A percentile compares a stretch with the other conserved stretches of the same genome.
Conservation (phyloP, 2,329 filamentous ascomycete genomes). For the Chalaropsis ovoidea region DNA sequence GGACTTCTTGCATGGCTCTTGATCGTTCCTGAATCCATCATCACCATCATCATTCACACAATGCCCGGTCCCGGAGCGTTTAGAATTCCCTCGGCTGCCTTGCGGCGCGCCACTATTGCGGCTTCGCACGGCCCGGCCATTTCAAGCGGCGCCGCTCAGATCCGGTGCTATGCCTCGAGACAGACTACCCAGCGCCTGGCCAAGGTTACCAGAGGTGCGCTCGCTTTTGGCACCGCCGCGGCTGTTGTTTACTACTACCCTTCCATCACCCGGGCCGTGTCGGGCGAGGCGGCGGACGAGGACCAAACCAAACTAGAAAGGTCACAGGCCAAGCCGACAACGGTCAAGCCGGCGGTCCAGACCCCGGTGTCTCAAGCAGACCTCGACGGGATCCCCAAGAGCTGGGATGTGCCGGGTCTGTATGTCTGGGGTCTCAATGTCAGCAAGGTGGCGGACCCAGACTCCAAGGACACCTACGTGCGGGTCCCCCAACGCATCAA, state of each 20-base stretch:
- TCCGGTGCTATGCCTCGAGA: constrained; percentile 13
- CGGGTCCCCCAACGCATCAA: constrained; percentile 69
- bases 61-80: constrained; percentile 19
- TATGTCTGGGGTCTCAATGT: constrained; percentile 89
- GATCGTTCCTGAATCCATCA: neutral
- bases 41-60: neutral
- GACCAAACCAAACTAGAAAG: constrained; percentile 43
- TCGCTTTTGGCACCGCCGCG: constrained; percentile 24
- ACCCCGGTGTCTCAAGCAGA: constrained; percentile 46
- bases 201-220: constrained; percentile 16
- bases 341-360: constrained; percentile 63
- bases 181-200: constrained; percentile 17
- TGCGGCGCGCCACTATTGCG: constrained; percentile 17
- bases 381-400: constrained; percentile 37
- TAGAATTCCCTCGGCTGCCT: constrained; percentile 16
- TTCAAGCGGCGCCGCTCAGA: neutral
- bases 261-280: constrained; percentile 15
- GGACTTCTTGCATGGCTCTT: neutral
- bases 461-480: constrained; percentile 63
- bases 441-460: constrained; percentile 75
- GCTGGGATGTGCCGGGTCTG: constrained; percentile 72
- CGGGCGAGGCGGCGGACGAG: constrained; percentile 24
- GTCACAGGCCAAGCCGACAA: constrained; percentile 52
- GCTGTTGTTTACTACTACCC: constrained; percentile 26
- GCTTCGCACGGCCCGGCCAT: neutral